These are phyloP conservation scores for Letharia columbiana DNA, from an alignment of 495 filamentous ascomycete genomes.

Conservation along the genomic window DNA sequence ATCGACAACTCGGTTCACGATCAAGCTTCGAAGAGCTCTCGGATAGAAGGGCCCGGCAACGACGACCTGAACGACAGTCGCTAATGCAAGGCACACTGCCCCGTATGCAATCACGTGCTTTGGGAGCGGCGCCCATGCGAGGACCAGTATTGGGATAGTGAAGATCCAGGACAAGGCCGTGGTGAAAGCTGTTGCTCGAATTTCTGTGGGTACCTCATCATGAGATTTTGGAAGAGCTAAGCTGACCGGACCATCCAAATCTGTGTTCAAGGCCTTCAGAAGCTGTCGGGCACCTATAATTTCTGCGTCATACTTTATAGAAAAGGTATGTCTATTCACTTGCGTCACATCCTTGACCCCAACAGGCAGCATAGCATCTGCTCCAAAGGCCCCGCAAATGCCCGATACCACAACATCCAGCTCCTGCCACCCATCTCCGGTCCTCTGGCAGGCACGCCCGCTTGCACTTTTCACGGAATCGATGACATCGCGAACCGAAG, in stretches of 20 bases:
- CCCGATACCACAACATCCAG: conserved; percentile 25
- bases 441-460: conserved; percentile 48
- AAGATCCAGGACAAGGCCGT: conserved; percentile 50
- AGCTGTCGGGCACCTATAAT: conserved; percentile 52
- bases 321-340: conserved; percentile 37
- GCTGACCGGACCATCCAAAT: conserved; percentile 30
- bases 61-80: conserved; percentile 57
- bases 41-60: conserved; percentile 62
- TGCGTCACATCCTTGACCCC: conserved; percentile 10
- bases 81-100: conserved; percentile 51
- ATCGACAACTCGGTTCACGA: conserved; percentile 57
- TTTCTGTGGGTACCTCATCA: background rate
- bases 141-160: conserved; percentile 66
- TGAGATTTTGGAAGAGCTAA: conserved; percentile 38
- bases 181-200: conserved; percentile 48
- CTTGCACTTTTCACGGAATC: conserved; percentile 46
- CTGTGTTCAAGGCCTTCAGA: conserved; percentile 27
- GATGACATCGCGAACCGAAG: conserved; percentile 38
- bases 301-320: conserved; percentile 46
- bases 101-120: conserved; percentile 39
- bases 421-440: background rate
- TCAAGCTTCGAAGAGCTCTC: conserved; percentile 51
- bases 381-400: background rate
- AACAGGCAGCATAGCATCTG: background rate
- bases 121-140: conserved; percentile 60